A percentile compares a stretch with the other conserved stretches of the same genome.
Evolutionary conservation across 2,329 filamentous ascomycete species (phyloP).

Genomic region (Diaporthe caulivora): DNA sequence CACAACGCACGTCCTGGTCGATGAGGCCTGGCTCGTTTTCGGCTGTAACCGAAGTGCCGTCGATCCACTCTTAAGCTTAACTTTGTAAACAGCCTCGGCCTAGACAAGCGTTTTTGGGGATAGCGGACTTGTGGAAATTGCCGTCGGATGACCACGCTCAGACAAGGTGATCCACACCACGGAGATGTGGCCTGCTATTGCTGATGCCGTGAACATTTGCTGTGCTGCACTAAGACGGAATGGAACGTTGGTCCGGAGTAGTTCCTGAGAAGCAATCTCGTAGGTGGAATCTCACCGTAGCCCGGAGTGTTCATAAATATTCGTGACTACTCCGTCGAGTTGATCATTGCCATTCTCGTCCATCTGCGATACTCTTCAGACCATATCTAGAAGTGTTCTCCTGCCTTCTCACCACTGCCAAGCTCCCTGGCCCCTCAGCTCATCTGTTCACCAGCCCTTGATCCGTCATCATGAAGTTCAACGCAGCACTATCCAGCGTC

Average conservation of each 20-base stretch:
- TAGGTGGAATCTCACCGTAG: slow-evolving; percentile 21
- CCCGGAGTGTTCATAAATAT: slow-evolving; percentile 9
- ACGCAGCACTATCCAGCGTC: neutral
- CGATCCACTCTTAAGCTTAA: slow-evolving; percentile 35
- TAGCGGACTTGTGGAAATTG: slow-evolving; percentile 17
- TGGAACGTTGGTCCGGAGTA: slow-evolving; percentile 4
- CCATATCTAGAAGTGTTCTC: neutral
- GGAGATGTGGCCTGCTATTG: slow-evolving; percentile 7
- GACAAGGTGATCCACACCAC: slow-evolving; percentile 3
- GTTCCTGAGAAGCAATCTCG: slow-evolving; percentile 19
- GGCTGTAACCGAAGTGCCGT: slow-evolving; percentile 3
- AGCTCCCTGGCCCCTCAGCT: neutral
- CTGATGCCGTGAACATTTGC: neutral
- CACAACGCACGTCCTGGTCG: neutral
- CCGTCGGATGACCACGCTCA: neutral
- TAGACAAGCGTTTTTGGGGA: neutral
- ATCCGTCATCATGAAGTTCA: slow-evolving; percentile 24
- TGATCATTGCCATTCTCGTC: slow-evolving; percentile 19
- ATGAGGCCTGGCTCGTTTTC: slow-evolving; percentile 1
- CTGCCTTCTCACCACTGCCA: neutral
- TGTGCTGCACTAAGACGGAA: neutral
- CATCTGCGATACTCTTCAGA: slow-evolving; percentile 1
- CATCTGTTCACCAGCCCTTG: too few relatives aligned
- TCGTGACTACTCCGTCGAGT: neutral
- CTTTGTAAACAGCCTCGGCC: slow-evolving; percentile 26